These are phyloP conservation scores for Apiospora koreana DNA, from an alignment of 2,329 filamentous ascomycete genomes.

Conservation along the genomic window DNA sequence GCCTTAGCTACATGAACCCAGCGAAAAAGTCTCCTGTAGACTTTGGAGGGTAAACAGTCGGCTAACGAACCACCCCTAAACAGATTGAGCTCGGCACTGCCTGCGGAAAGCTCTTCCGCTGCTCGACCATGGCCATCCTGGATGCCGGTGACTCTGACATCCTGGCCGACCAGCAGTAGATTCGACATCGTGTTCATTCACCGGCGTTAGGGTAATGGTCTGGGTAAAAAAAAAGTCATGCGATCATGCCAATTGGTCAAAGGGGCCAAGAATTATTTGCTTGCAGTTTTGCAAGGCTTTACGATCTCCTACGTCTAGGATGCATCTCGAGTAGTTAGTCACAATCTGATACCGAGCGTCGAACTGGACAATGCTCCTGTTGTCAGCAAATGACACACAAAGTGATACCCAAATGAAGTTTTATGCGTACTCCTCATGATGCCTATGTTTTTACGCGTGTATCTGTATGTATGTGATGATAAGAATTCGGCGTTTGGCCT, in stretches of 20 bases:
- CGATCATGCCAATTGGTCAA: conserved; percentile 4
- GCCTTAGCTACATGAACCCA: conserved; percentile 59
- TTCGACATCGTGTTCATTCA: conserved; percentile 23
- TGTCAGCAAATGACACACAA: conserved; percentile 20
- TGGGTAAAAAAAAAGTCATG: conserved; percentile 13
- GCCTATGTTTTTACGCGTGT: background rate
- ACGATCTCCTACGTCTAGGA: conserved; percentile 17
- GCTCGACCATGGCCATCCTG: conserved; percentile 94
- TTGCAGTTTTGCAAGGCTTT: conserved; percentile 18
- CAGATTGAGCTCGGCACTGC: conserved; percentile 98
- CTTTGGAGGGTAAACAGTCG: conserved; percentile 87
- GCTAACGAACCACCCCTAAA: conserved; percentile 43
- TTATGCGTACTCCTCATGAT: conserved; percentile 12
- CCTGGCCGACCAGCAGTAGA: conserved; percentile 74
- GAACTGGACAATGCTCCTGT: conserved; percentile 18
- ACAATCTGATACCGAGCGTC: conserved; percentile 23
- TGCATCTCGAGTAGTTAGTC: conserved; percentile 22
- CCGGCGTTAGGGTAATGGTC: conserved; percentile 31
- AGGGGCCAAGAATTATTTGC: conserved; percentile 5
- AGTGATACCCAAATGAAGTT: conserved; percentile 32
- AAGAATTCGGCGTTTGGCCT: background rate
- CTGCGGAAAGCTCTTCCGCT: conserved; percentile 98
- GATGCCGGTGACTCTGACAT: conserved; percentile 99
- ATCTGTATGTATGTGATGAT: background rate
- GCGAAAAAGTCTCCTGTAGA: conserved; percentile 82